Evolutionary conservation across 352 stramenopile species (phyloP).

Genomic region (Phytophthora idaei): DNA sequence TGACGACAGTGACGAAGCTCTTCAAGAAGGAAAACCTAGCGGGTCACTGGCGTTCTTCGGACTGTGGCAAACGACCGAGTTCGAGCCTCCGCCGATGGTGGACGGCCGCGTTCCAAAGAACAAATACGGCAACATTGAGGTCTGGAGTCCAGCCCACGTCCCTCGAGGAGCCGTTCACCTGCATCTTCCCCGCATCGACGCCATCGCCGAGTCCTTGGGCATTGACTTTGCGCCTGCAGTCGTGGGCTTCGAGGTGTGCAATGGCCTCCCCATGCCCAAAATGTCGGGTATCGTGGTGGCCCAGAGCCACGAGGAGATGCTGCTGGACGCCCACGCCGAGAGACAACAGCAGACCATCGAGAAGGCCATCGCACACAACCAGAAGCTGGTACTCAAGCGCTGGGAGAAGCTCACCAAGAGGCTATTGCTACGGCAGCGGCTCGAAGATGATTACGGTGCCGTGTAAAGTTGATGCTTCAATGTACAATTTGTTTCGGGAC

Average conservation of each 20-base stretch:
- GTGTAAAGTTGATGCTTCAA: conserved; percentile 29
- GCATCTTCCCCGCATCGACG: conserved; percentile 62
- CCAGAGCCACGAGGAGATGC: conserved; percentile 38
- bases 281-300: conserved; percentile 81
- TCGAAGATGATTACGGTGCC: conserved; percentile 80
- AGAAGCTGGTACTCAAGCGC: conserved; percentile 54
- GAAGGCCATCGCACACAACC: conserved; percentile 71
- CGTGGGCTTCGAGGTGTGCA: conserved; percentile 78
- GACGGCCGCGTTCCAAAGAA: conserved; percentile 83
- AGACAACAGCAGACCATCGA: conserved; percentile 74
- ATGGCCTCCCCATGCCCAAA: conserved; percentile 67
- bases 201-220: conserved; percentile 67
- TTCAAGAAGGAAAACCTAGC: neutral
- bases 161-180: conserved; percentile 67
- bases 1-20: conserved; percentile 27
- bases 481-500: conserved; percentile 4
- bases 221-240: conserved; percentile 84
- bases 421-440: conserved; percentile 68
- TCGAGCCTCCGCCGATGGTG: conserved; percentile 54
- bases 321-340: conserved; percentile 74
- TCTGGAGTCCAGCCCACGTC: conserved; percentile 80
- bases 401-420: conserved; percentile 75
- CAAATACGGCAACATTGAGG: conserved; percentile 86
- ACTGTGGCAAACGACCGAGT: conserved; percentile 75
- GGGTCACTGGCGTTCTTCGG: conserved; percentile 61